Conservation (phyloP, 768 basidiomycete species). For the Leccinum olivaceopallidum region DNA sequence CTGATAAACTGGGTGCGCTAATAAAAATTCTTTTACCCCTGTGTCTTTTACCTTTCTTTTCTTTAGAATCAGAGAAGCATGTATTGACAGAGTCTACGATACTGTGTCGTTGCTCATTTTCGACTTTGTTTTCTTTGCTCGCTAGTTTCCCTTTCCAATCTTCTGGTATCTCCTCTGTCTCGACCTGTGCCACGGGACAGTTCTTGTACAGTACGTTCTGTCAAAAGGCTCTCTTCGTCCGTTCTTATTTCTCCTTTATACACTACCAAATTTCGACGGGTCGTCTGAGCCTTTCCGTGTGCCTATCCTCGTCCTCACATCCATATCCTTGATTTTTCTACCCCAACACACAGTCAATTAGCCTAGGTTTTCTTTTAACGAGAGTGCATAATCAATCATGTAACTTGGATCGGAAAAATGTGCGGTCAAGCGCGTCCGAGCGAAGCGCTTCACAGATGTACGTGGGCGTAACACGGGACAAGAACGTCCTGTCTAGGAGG, state of each 20-base stretch:
- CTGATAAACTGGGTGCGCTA: conserved; percentile 27
- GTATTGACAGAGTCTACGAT: conserved; percentile 19
- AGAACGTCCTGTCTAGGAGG: not conserved
- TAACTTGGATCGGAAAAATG: conserved; percentile 6
- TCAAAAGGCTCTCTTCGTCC: conserved; percentile 9
- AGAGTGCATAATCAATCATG: conserved; percentile 16
- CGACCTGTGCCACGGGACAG: conserved; percentile 14
- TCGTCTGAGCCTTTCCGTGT: conserved; percentile 9
- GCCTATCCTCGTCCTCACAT: conserved; percentile 1
- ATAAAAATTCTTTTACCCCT: not conserved
- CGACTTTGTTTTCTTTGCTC: conserved; percentile 1
- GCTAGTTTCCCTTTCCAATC: conserved; percentile 5
- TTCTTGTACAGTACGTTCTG: conserved; percentile 24
- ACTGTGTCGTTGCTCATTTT: not conserved
- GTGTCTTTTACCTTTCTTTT: not conserved
- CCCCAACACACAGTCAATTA: conserved; percentile 8
- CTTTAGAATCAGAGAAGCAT: conserved; percentile 26
- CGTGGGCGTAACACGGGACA: not conserved
- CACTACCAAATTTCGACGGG: conserved; percentile 2
- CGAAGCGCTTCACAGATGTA: not conserved
- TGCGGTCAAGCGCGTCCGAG: not conserved
- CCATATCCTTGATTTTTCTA: conserved; percentile 1
- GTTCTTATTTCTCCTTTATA: conserved; percentile 39
- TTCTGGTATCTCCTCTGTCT: not conserved
- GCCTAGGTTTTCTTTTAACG: conserved; percentile 21